These are phyloP conservation scores for Aspergillus sclerotioniger DNA, from an alignment of 495 filamentous ascomycete species.

Conservation along the genomic window DNA sequence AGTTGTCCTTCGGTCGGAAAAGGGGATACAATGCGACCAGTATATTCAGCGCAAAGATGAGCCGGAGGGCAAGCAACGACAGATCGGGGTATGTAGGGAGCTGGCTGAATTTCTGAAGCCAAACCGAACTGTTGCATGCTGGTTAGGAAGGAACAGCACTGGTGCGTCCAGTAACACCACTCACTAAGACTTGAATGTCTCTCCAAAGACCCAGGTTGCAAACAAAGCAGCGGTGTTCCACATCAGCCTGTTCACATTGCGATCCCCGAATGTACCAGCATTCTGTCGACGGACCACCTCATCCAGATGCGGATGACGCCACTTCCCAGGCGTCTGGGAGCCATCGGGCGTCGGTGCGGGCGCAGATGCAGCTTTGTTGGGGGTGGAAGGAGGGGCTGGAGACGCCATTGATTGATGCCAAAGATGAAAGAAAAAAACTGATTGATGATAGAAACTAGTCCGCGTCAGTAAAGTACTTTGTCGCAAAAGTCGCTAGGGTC, in stretches of 20 bases:
- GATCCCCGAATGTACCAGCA: conserved; percentile 68
- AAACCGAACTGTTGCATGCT: conserved; percentile 20
- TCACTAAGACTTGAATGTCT: conserved; percentile 38
- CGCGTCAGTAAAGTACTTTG: not conserved
- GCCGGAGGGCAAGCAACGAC: conserved; percentile 49
- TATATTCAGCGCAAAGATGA: conserved; percentile 66
- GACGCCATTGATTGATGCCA: conserved; percentile 34
- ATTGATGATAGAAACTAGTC: conserved; percentile 4
- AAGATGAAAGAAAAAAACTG: not conserved
- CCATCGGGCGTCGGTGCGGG: conserved; percentile 43
- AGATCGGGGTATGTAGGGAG: conserved; percentile 35
- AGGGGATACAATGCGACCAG: conserved; percentile 64
- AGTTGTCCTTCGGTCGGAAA: conserved; percentile 65
- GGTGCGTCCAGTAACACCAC: conserved; percentile 16
- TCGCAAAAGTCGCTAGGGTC: not conserved
- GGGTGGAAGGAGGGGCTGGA: conserved; percentile 52
- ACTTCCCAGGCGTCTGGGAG: conserved; percentile 70
- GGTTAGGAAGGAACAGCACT: conserved; percentile 1
- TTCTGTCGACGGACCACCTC: conserved; percentile 75
- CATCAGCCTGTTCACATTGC: conserved; percentile 61
- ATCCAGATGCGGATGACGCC: conserved; percentile 78
- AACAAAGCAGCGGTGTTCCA: conserved; percentile 61
- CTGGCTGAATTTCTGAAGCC: conserved; percentile 22
- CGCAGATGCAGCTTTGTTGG: conserved; percentile 61
- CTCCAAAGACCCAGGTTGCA: conserved; percentile 40